These are phyloP conservation scores for Leccinum longicurvipes DNA, from an alignment of 768 basidiomycete species.

Conservation along the genomic window DNA sequence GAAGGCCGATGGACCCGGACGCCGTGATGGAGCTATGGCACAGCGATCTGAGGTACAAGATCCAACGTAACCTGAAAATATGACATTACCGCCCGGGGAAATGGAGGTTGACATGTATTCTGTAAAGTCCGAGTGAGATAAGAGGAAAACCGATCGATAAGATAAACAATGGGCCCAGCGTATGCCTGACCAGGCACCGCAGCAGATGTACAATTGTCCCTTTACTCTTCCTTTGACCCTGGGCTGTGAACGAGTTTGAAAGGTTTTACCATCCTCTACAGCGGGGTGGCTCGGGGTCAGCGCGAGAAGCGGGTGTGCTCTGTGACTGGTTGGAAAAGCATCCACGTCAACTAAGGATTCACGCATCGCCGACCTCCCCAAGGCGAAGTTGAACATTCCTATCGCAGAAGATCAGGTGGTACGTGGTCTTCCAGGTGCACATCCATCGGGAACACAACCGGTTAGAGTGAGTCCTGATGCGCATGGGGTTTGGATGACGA, in stretches of 20 bases:
- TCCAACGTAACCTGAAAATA: conserved; percentile 63
- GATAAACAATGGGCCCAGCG: conserved; percentile 3
- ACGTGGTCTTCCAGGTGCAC: conserved; percentile 71
- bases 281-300: conserved; percentile 62
- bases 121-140: conserved; percentile 74
- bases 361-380: conserved; percentile 78
- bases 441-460: conserved; percentile 73
- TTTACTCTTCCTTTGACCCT: conserved; percentile 80
- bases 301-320: conserved; percentile 61
- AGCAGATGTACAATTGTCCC: conserved; percentile 55
- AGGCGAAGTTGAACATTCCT: conserved; percentile 82
- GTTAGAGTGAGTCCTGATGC: not conserved
- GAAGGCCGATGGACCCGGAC: too few relatives aligned
- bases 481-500: conserved; percentile 47
- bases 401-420: conserved; percentile 67
- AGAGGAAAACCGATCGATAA: not conserved
- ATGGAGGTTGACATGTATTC: conserved; percentile 75
- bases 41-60: conserved; percentile 77
- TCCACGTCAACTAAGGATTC: conserved; percentile 84
- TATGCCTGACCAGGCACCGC: not conserved
- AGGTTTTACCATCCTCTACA: conserved; percentile 69
- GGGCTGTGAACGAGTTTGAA: conserved; percentile 76
- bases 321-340: conserved; percentile 78
- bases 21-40: conserved; percentile 83
- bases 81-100: conserved; percentile 63